phyloP scores from a whole-genome alignment of 352 stramenopile genomes.

The Globisporangium nodosum region DNA sequence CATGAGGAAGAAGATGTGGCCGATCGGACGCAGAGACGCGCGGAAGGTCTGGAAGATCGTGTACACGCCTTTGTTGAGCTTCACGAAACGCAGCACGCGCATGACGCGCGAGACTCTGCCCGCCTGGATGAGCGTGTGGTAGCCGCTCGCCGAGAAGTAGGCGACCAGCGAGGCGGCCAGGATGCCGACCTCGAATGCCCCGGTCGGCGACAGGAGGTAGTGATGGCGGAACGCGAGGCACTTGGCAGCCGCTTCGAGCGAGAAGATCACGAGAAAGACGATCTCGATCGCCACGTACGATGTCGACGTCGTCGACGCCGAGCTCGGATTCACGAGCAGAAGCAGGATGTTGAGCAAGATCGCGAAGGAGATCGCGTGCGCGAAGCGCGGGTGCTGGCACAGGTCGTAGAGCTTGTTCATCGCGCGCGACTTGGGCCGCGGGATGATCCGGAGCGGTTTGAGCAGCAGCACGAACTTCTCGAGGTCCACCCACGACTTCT shows the following conservation, averaged over 20 bases:
- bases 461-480: constrained; percentile 77
- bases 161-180: constrained; percentile 53
- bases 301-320: constrained; percentile 12
- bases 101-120: constrained; percentile 74
- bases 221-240: constrained; percentile 54
- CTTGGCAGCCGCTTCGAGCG: constrained; percentile 50
- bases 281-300: constrained; percentile 64
- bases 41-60: constrained; percentile 76
- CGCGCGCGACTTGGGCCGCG: constrained; percentile 21
- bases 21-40: constrained; percentile 55
- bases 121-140: constrained; percentile 63
- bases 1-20: constrained; percentile 78
- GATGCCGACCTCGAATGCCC: constrained; percentile 62
- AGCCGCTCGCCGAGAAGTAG: constrained; percentile 55
- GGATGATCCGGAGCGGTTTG: constrained; percentile 51
- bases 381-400: constrained; percentile 57
- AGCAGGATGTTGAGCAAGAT: constrained; percentile 72
- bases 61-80: constrained; percentile 64
- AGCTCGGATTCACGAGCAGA: constrained; percentile 52
- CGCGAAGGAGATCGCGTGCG: constrained; percentile 35
- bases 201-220: constrained; percentile 48
- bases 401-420: constrained; percentile 49
- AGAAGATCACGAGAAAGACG: constrained; percentile 61
- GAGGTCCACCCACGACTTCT: constrained; percentile 77
- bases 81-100: constrained; percentile 71